Conservation (phyloP, 352 stramenopile genomes). For the Elongisporangium anandrum region DNA sequence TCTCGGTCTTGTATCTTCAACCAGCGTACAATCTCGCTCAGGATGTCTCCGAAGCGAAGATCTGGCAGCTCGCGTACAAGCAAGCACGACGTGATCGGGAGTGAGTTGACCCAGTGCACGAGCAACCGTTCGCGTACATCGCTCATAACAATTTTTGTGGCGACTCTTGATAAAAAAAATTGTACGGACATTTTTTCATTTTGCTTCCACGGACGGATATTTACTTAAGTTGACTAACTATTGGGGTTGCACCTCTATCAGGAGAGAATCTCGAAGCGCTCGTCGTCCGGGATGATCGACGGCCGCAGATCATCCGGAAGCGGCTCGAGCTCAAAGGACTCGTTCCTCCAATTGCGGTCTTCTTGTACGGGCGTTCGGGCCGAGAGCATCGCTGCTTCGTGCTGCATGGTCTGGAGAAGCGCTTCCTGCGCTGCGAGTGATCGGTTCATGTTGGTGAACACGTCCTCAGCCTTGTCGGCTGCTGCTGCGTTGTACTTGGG, state of each 20-base stretch:
- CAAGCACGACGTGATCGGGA: constrained; percentile 52
- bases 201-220: neutral
- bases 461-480: neutral
- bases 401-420: constrained; percentile 28
- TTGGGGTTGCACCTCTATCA: neutral
- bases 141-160: neutral
- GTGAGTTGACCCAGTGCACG: constrained; percentile 73
- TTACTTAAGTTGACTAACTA: neutral
- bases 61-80: constrained; percentile 51
- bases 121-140: constrained; percentile 28
- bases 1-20: constrained; percentile 12
- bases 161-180: neutral
- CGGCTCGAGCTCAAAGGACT: neutral
- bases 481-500: neutral
- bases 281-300: neutral
- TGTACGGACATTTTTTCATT: neutral
- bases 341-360: neutral
- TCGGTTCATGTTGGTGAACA: constrained; percentile 41
- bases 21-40: constrained; percentile 42
- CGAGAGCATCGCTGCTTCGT: neutral
- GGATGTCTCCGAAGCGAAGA: constrained; percentile 55
- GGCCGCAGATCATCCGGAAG: neutral
- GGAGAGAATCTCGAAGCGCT: neutral
- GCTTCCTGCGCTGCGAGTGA: constrained; percentile 50
- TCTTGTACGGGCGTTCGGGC: neutral